phyloP scores from a whole-genome alignment of 1,284 basidiomycete genomes.

The Papiliotrema nemorosa region DNA sequence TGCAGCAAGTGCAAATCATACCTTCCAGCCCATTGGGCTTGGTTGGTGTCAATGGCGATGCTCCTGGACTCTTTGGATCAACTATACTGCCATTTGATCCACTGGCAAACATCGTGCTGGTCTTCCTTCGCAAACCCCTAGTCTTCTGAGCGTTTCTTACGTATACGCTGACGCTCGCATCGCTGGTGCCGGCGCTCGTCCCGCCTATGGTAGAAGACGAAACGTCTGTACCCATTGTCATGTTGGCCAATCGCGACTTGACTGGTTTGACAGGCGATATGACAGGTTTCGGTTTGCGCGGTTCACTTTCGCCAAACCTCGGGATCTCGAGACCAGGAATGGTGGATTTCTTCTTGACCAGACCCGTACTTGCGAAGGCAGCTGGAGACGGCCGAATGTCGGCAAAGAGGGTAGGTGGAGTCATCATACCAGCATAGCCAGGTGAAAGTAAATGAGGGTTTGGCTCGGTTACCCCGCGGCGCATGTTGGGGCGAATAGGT shows the following conservation, averaged over 20 bases:
- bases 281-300: not conserved
- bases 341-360: constrained; percentile 45
- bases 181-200: constrained; percentile 17
- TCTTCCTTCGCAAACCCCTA: constrained; percentile 45
- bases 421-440: constrained; percentile 21
- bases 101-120: constrained; percentile 42
- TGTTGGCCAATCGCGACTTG: constrained; percentile 3
- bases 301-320: constrained; percentile 27
- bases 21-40: constrained; percentile 16
- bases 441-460: constrained; percentile 12
- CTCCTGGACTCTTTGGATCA: constrained; percentile 16
- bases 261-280: not conserved
- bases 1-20: not conserved
- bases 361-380: constrained; percentile 45
- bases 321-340: constrained; percentile 27
- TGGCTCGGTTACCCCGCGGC: constrained; percentile 39
- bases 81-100: constrained; percentile 37
- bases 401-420: constrained; percentile 32
- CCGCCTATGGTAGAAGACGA: not conserved
- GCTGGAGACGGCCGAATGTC: constrained; percentile 45
- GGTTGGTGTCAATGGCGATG: constrained; percentile 39
- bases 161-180: constrained; percentile 11
- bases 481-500: constrained; percentile 18
- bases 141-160: constrained; percentile 21
- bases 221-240: not conserved